Conservation (phyloP, 805 yeast genomes). For the Sugiyamaella lignohabitans region DNA sequence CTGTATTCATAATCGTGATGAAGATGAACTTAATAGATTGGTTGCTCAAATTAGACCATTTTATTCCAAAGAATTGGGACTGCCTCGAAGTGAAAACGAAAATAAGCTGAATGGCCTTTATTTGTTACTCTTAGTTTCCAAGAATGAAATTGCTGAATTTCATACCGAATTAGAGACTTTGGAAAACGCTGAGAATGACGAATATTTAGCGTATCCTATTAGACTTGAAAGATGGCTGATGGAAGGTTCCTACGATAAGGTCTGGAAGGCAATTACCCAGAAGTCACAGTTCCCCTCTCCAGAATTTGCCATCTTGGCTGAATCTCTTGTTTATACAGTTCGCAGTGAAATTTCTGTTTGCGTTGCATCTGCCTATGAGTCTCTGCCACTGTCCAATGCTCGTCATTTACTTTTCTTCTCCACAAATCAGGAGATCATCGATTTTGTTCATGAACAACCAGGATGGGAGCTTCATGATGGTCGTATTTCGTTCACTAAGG, state of each 20-base stretch:
- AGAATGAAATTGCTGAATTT: slow-evolving; percentile 79
- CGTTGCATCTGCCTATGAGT: slow-evolving; percentile 68
- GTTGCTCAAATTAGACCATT: slow-evolving; percentile 72
- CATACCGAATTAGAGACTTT: slow-evolving; percentile 82
- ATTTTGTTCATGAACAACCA: slow-evolving; percentile 44
- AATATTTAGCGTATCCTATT: slow-evolving; percentile 74
- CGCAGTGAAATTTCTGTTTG: slow-evolving; percentile 81
- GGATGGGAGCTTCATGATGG: slow-evolving; percentile 56
- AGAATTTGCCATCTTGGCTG: slow-evolving; percentile 75
- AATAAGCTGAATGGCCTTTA: slow-evolving; percentile 71
- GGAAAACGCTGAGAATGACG: slow-evolving; percentile 57
- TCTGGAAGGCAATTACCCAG: slow-evolving; percentile 67
- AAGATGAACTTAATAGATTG: slow-evolving; percentile 62
- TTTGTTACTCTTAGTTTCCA: slow-evolving; percentile 67
- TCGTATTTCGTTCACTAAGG: slow-evolving; percentile 32
- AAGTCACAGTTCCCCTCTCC: slow-evolving; percentile 45
- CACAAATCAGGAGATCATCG: slow-evolving; percentile 47
- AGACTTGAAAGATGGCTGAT: slow-evolving; percentile 87
- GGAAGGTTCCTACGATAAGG: slow-evolving; percentile 94
- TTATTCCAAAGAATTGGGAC: slow-evolving; percentile 43
- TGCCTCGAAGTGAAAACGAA: slow-evolving; percentile 51
- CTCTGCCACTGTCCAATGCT: slow-evolving; percentile 75
- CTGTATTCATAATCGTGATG: slow-evolving; percentile 57
- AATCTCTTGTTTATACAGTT: slow-evolving; percentile 67
- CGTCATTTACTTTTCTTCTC: slow-evolving; percentile 69